Evolutionary conservation across 371 early-diverging fungal genomes (phyloP).

Genomic region (Mortierella polycephala): DNA sequence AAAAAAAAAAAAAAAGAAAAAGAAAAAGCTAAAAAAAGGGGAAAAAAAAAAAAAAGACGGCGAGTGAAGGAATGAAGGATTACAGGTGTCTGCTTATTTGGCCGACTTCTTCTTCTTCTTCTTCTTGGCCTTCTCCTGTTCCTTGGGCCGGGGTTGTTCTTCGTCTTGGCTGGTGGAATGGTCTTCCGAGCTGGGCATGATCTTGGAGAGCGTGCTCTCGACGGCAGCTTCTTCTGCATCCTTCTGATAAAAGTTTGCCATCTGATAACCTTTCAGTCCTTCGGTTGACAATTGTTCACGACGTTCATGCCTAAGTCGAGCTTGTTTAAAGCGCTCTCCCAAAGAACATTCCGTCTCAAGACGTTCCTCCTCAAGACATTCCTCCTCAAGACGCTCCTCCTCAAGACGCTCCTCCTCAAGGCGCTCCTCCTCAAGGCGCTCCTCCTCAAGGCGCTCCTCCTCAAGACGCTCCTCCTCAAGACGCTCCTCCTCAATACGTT

Average conservation of each 20-base stretch:
- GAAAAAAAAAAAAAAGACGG: background rate
- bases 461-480: constrained; percentile 19
- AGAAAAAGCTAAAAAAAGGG: background rate
- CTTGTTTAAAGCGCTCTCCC: constrained; percentile 2
- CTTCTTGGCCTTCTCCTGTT: constrained; percentile 36
- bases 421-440: constrained; percentile 6
- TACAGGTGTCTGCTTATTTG: constrained; percentile 8
- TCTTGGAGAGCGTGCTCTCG: constrained; percentile 12
- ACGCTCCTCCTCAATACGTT: constrained; percentile 20
- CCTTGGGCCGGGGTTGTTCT: constrained; percentile 7
- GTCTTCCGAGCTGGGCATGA: constrained; percentile 26
- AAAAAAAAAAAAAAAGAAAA: background rate
- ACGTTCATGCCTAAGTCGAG: background rate
- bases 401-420: constrained; percentile 9
- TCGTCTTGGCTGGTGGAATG: constrained; percentile 34
- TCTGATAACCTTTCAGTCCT: too few species aligned
- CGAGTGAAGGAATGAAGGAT: background rate
- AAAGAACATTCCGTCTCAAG: constrained; percentile 2
- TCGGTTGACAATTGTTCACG: too few species aligned
- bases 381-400: constrained; percentile 6
- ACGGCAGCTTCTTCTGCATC: constrained; percentile 3
- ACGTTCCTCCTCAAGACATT: constrained; percentile 9
- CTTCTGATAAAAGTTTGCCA: background rate
- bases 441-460: constrained; percentile 10
- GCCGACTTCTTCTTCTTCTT: constrained; percentile 40